Evolutionary conservation across 371 early-diverging fungal genomes (phyloP), one percentile per base, ranked within the genome.

Genomic region (Mucor plumbeus): DNA sequence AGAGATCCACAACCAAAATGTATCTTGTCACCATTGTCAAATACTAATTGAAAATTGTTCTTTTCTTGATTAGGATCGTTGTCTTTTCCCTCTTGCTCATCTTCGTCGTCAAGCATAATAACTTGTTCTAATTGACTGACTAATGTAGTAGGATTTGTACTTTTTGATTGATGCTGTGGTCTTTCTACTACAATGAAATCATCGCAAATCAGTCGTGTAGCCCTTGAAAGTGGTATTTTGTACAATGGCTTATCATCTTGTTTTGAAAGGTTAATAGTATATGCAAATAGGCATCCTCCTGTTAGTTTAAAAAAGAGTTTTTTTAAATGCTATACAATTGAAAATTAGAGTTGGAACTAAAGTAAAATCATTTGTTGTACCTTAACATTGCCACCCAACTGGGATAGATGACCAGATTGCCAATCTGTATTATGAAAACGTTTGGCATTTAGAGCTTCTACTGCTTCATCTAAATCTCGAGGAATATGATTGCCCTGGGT

Each of bases 341-440:
- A 38, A 38, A 53, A 35, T 31, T 19, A 44, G 19, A 33, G 38
- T 13, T 10, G 11, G 14, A 14, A 21, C 40, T 31, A 44, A 43
- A 33, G 26, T 6, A 33, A 9, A 2, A 38, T 11, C 4, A 38
- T 1, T 44, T 43, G 15, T 34, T 33, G 34, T 61, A 72, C 79
- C 61, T 77, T 75, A 36, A 69, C 60, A 63, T 76, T 71, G 17
- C 75, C 78, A 0, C 75, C 75, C 4, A 73, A 38, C 36, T 81
- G 79, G 6, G 70, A 72, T 65, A 81, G 66, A 55, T 73, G 78
- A 5, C 81, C 81, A 1, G 70, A 31, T 35, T 71, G 71, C 81
- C 81, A 81, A 21, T 65, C 44, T 10, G 74, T 76, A 43, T 74
- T 64, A 56, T 71, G 65, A 61, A 74, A 78, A 11, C 79, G 68